Conservation (phyloP, 352 stramenopile genomes). For the Phytophthora litchii region DNA sequence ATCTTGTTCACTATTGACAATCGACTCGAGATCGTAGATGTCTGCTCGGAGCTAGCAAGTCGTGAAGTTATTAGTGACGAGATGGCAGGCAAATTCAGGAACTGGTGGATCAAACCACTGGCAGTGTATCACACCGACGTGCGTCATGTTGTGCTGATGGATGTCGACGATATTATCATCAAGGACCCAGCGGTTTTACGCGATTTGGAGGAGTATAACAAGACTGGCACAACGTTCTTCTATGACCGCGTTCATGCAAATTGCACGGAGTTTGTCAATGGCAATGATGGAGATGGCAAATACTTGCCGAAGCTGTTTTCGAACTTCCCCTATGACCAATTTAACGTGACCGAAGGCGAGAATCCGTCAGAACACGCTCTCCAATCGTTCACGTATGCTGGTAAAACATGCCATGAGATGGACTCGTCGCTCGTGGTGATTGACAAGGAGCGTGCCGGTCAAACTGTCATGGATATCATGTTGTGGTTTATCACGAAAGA, state of each 20-base stretch:
- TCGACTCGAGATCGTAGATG: slow-evolving; percentile 62
- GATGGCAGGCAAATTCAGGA: slow-evolving; percentile 43
- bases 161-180: slow-evolving; percentile 25
- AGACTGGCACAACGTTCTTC: slow-evolving; percentile 52
- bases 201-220: slow-evolving; percentile 42
- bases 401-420: slow-evolving; percentile 59
- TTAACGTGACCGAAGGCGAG: slow-evolving; percentile 28
- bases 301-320: slow-evolving; percentile 44
- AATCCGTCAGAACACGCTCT: slow-evolving; percentile 38
- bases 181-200: slow-evolving; percentile 38
- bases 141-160: slow-evolving; percentile 23
- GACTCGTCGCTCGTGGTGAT: slow-evolving; percentile 69
- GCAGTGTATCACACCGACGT: slow-evolving; percentile 29
- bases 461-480: slow-evolving; percentile 55
- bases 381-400: slow-evolving; percentile 44
- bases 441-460: slow-evolving; percentile 51
- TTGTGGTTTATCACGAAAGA: slow-evolving; percentile 63
- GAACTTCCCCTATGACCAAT: slow-evolving; percentile 51
- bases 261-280: slow-evolving; percentile 52
- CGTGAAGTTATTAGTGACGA: slow-evolving; percentile 18
- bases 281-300: slow-evolving; percentile 20
- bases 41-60: slow-evolving; percentile 45
- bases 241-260: slow-evolving; percentile 34
- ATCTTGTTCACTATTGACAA: slow-evolving; percentile 47
- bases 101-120: slow-evolving; percentile 45